Conservation (phyloP, 2,329 filamentous ascomycete species). For the Cercospora sesami region DNA sequence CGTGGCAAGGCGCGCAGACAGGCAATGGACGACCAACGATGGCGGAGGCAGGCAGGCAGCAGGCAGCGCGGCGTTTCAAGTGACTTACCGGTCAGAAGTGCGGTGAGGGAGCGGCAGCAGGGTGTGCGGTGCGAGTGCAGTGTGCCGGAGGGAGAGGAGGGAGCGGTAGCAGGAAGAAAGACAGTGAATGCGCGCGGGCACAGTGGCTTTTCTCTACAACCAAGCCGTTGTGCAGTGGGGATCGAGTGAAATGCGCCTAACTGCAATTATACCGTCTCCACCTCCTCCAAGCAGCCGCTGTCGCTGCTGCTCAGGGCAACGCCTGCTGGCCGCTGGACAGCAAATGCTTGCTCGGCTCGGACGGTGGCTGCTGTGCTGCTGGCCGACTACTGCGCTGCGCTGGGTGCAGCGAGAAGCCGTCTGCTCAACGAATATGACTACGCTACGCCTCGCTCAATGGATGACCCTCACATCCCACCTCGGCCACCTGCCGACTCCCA, state of each 20-base stretch:
- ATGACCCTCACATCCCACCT: background rate
- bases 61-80: background rate
- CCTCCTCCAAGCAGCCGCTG: constrained; percentile 13
- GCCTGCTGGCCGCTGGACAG: constrained; percentile 3
- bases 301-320: constrained; percentile 10
- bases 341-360: constrained; percentile 19
- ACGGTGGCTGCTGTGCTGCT: background rate
- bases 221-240: constrained; percentile 12
- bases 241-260: constrained; percentile 11
- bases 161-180: background rate
- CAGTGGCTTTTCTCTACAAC: constrained; percentile 13
- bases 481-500: background rate
- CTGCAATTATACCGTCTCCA: constrained; percentile 19
- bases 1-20: background rate
- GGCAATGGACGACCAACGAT: background rate
- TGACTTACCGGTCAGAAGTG: constrained; percentile 10
- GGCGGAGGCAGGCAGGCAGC: background rate
- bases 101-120: background rate
- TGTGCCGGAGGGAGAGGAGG: constrained; percentile 2
- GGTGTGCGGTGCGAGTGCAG: background rate
- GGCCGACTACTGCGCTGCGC: background rate
- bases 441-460: background rate
- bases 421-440: background rate
- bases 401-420: background rate
- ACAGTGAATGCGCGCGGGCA: background rate